Base-by-base conservation (phyloP, 177 flowering plant species). In the Telopea speciosissima region DNA sequence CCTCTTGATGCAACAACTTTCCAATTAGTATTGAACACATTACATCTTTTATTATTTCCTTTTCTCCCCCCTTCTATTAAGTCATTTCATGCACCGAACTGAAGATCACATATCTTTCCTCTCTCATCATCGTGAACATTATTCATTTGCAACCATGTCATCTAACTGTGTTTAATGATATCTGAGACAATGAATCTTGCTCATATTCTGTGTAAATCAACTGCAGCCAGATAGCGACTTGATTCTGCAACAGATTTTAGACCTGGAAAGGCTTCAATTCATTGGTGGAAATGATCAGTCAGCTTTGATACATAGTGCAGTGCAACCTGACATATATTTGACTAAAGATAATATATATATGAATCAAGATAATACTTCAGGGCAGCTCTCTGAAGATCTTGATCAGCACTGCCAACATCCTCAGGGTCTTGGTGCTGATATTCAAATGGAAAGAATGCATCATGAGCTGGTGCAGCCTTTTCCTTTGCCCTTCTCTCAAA, bases 161-260 rank as follows among this genome's bases (percentile, higher is more conserved):
- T 62, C 36, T 70, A 25, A 62, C 26, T 61, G 26, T 61, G 25
- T 61, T 61, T 61, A 61, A 28, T 23, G 36, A 28, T 13, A 28
- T 52, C 49, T 28, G 8, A 42, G 19, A 31, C 33, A 26, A 52
- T 23, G 3, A 22, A 24, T 74, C 52, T 68, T 79, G 66, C 80
- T 84, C 87, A 62, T 42, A 40, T 21, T 45, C 26, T 25, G 40
- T 26, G 56, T 64, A n/a, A 69, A 69, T 63, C 76, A 75, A 72
- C 67, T 70, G 69, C 77, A 79, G 65, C 76, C 79, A 52, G 76
- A 72, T 14, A 76, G 72, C 66, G 52, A 36, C 63, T 68, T 76
- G 63, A 84, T 89, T 76, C 72, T 86, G 77, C 81, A 83, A 58
- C 97, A 90, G 76, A 83, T 90, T 79, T 70, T 85, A 62, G 87